Conservation (phyloP, 2,329 filamentous ascomycete genomes). For the Talaromyces verruculosus region DNA sequence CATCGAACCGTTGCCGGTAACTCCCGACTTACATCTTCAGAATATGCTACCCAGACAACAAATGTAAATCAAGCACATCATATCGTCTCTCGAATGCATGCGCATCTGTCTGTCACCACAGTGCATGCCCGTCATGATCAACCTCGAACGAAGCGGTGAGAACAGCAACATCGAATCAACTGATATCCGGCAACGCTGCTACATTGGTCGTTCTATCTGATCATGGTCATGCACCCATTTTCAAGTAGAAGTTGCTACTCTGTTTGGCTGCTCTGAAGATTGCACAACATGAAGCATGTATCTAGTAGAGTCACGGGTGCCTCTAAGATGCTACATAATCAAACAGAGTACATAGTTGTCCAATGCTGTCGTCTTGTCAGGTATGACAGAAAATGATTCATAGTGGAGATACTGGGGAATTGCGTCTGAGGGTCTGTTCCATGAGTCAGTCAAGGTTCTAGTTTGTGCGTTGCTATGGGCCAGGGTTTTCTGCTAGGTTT, state of each 20-base stretch:
- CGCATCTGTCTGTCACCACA: neutral
- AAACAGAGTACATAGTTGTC: too few species aligned
- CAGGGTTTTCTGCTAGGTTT: neutral
- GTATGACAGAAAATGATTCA: neutral
- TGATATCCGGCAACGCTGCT: neutral
- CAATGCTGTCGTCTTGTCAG: neutral
- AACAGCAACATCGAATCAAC: neutral
- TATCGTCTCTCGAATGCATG: neutral
- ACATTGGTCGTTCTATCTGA: neutral
- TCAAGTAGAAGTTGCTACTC: neutral
- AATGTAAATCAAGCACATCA: neutral
- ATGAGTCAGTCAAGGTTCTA: neutral
- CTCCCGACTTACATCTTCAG: neutral
- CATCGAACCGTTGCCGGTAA: neutral
- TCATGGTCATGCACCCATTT: neutral
- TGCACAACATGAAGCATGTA: slow-evolving; percentile 1
- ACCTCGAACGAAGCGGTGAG: neutral
- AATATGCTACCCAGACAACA: neutral
- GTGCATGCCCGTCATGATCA: neutral
- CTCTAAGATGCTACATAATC: neutral
- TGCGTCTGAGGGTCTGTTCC: neutral
- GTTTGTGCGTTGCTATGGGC: neutral
- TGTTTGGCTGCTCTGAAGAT: neutral
- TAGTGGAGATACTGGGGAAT: neutral
- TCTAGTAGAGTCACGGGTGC: neutral